A percentile compares a stretch with the other conserved stretches of the same genome.
phyloP scores from a whole-genome alignment of 169 alveolate species.

The Eimeria brunetti region DNA sequence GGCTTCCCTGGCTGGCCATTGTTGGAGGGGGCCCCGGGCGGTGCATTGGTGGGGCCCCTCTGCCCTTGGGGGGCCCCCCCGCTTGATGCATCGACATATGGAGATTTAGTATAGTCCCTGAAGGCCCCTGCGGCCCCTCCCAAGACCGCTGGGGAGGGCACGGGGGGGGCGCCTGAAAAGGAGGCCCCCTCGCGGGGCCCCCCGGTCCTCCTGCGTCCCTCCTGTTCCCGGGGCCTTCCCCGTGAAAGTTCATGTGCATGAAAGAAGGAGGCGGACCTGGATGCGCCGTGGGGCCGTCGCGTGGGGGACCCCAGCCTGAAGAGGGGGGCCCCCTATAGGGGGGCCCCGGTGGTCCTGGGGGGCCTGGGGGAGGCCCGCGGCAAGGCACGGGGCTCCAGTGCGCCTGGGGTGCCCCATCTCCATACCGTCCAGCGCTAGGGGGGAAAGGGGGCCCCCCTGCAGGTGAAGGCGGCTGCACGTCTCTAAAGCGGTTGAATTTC shows the following conservation, averaged over 20 bases:
- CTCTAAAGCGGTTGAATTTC: not conserved
- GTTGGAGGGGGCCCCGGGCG: not conserved
- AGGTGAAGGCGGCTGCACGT: not conserved
- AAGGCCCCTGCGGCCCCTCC: not conserved
- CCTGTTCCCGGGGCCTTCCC: conserved; percentile 5
- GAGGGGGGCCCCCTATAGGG: conserved; percentile 9
- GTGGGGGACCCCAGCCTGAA: conserved; percentile 45
- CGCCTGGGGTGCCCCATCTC: not conserved
- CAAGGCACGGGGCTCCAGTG: conserved; percentile 24
- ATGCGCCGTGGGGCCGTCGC: not conserved
- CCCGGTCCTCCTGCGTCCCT: not conserved
- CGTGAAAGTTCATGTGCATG: not conserved
- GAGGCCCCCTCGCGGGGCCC: conserved; percentile 4
- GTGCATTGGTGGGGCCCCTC: conserved; percentile 1
- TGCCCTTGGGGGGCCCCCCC: conserved; percentile 45
- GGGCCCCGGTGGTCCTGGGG: conserved; percentile 35
- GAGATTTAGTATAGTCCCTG: not conserved
- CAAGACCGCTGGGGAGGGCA: conserved; percentile 28
- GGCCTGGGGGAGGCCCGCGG: conserved; percentile 28
- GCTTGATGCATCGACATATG: not conserved
- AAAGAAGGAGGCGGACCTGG: not conserved
- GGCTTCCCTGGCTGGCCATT: not conserved
- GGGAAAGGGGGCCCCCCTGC: not conserved
- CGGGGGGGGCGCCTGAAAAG: not conserved
- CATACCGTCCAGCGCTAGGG: not conserved